Base-by-base conservation (phyloP, 2,329 filamentous ascomycete species). In the Alternaria angustiovoidea region DNA sequence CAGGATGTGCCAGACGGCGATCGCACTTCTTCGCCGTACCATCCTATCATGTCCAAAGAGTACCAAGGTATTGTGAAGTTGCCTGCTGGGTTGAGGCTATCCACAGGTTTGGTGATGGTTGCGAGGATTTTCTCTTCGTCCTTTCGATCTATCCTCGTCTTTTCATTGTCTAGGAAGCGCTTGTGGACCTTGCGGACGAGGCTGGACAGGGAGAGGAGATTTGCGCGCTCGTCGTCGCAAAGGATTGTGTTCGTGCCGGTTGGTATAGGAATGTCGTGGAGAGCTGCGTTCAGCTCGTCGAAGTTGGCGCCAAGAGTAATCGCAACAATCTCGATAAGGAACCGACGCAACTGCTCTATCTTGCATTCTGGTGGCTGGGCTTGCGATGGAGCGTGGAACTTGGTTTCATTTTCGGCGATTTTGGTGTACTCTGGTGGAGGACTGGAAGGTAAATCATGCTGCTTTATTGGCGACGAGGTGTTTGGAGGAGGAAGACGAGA, bases 41-140 rank as follows among this genome's bases (percentile, higher is more conserved):
- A 53, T 39, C n/a, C 51, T 18, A 53, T 44, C 51, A 53, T 22
- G 39, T 53, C 51, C 18, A 53, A n/a, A 43, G 51, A 18, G 26
- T 32, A 53, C 16, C 11, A 4, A 1, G n/a, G 38, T 16, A 53
- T 9, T 34, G 38, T 32, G 18, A 9, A 18, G n/a, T 32, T n/a
- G 16, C 6, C 24, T 24, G 5, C 2, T 39, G n/a, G n/a, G 11
- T 22, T 1, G 12, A 43, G 5, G 14, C 2, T 14, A 0, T 32
- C 7, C 18, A 24, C 18, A 5, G 51, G 7, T 22, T 9, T 39
- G 5, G 20, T 43, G 26, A 53, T 53, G 20, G 38, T 34, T n/a
- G 26, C 38, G 28, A 26, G 24, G 38, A 53, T 26, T n/a, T 30
- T 32, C 12, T 42, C 18, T 26, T 53, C 51, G 28, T 53, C 51